phyloP scores from a whole-genome alignment of 2,329 filamentous ascomycete genomes.

The Stachybotrys echinatus region DNA sequence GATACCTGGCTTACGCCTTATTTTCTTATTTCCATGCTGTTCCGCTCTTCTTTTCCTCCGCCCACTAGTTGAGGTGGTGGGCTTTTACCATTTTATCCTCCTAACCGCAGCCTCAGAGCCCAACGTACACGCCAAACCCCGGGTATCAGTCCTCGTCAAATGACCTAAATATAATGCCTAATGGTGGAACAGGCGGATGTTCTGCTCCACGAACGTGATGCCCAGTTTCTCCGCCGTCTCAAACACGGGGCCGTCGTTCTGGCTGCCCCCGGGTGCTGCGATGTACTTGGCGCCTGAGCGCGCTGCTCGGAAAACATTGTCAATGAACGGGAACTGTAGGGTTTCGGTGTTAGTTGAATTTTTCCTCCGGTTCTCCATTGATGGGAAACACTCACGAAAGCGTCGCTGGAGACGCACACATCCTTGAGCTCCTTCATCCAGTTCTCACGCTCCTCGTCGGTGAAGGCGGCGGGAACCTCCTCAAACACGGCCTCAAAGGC shows the following conservation, averaged over 20 bases:
- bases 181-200: slow-evolving; percentile 90
- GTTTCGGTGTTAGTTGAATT: background rate
- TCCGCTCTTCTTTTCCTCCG: too few relatives aligned
- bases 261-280: slow-evolving; percentile 84
- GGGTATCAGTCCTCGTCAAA: background rate
- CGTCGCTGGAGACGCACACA: slow-evolving; percentile 88
- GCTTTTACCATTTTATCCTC: background rate
- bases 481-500: slow-evolving; percentile 89
- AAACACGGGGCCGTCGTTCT: slow-evolving; percentile 77
- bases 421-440: slow-evolving; percentile 80
- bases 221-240: slow-evolving; percentile 86
- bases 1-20: too few relatives aligned
- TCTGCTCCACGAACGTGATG: slow-evolving; percentile 95
- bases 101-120: slow-evolving; percentile 8
- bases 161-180: slow-evolving; percentile 34
- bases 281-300: slow-evolving; percentile 94
- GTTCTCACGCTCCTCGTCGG: slow-evolving; percentile 73
- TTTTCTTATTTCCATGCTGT: too few relatives aligned
- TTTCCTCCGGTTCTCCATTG: too few relatives aligned
- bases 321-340: slow-evolving; percentile 86
- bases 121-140: background rate
- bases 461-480: slow-evolving; percentile 78
- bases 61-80: too few relatives aligned
- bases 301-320: slow-evolving; percentile 91
- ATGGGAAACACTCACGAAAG: slow-evolving; percentile 72